Evolutionary conservation across 2,329 filamentous ascomycete species (phyloP), one percentile per base, ranked within the genome.

Genomic region (Fusarium illudens): DNA sequence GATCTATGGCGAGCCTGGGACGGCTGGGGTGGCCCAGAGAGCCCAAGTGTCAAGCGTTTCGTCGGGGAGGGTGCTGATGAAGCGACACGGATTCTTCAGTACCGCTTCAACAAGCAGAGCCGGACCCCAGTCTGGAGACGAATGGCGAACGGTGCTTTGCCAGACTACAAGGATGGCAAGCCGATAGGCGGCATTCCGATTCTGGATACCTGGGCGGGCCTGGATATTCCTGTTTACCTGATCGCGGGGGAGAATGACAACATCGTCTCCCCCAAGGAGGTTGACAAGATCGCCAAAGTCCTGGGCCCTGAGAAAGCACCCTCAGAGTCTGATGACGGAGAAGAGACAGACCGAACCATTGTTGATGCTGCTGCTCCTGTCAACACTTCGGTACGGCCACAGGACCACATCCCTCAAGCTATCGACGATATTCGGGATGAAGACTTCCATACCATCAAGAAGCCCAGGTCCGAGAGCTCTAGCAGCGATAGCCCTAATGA

Each of bases 61-160:
- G 90, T 92, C 9, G 92, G 92, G 4, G 76, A 82, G 2, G 84
- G 85, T 33, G 89, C 90, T 1, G 90, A 93, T 39, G 77, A 83
- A 4, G 87, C 92, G 70, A 86, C 90, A 2, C 89, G 88, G 73
- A 83, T 84, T 58, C 82, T 93, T 33, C 92, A 95, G 76, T 78
- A 90, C 59, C 86, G 86, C 4, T 95, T 90, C 80, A 98, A 98
- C 76, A 85, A 86, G 62, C 93, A 97, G 76, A 97, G 93, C 66
- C 88, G 86, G 68, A 96, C 94, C 0, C 85, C 90, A 0, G 92
- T 96, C 0, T 97, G 92, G 86, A 88, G 92, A 68, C 88, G 93
- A 36, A 94, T 97, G 89, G 89, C 90, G 1, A 89, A 85, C 77
- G 93, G 94, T 0, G 84, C 85, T 52, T 82, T 96, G 22, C 90